Evolutionary conservation across 306 rosid species (phyloP), one percentile per base, ranked within the genome.

Genomic region (Cicer pinnatifidum): DNA sequence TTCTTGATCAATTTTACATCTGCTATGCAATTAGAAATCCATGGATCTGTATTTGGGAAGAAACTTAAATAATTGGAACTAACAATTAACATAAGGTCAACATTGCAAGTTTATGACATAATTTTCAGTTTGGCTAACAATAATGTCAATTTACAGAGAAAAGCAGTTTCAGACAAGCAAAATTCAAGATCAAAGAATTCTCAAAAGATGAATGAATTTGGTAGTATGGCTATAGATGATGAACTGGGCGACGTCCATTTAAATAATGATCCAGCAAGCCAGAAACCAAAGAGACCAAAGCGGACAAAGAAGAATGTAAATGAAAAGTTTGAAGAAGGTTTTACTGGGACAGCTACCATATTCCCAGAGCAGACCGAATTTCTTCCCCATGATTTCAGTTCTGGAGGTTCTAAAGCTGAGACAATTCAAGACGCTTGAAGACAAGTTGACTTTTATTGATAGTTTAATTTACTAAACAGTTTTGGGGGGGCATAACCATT

Each of bases 271-370:
- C 58, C 79, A 51, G 73, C 43, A 52, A 33, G 78, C 69, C 80
- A 69, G 45, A 91, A 79, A 75, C 81, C 88, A 3, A 86, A 81
- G 82, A 81, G 96, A 81, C 88, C 84, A 1, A 89, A 89, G 86
- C 79, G 95, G 69, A 81, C 82, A 11, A 91, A 85, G 82, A 89
- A 89, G 84, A 87, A 85, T 28, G 83, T 80, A 53, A 84, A 82
- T 70, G 90, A 82, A 37, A 84, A 80, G 69, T 82, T 82, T 64
- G 90, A 88, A 67, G 91, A 83, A 6, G 78, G 65, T 60, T 86
- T 75, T 82, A 70, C 82, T 11, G 83, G 80, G 37, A 61, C 76
- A 39, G 54, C 72, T 41, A 5, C 62, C 35, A 63, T 12, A 23
- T 70, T 76, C 82, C 63, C 76, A 7, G 89, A 86, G 71, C 86